Percentiles rank a stretch among this genome's conserved stretches.
These are phyloP conservation scores for Jackrogersella multiformis DNA, from an alignment of 495 filamentous ascomycete genomes.

Conservation along the genomic window DNA sequence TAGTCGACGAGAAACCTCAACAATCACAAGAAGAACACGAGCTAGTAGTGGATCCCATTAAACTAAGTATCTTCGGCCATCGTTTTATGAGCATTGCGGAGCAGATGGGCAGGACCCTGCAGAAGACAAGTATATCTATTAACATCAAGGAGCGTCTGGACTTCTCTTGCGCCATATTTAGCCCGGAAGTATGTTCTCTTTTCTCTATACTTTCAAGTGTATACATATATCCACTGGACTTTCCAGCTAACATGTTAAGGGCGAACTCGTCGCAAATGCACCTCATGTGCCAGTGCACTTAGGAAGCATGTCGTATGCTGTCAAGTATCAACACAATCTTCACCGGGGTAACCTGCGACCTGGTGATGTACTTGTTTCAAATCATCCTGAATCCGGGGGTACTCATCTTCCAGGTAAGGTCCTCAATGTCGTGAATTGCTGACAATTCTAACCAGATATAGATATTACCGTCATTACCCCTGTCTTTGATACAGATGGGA, in stretches of 20 bases:
- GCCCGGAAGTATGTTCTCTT: slow-evolving; percentile 59
- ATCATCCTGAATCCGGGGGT: slow-evolving; percentile 93
- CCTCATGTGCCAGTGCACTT: slow-evolving; percentile 95
- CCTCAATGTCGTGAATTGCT: neutral
- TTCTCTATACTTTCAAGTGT: too few species aligned
- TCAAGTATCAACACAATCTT: slow-evolving; percentile 89
- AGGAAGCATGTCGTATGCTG: slow-evolving; percentile 87
- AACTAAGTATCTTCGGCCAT: slow-evolving; percentile 94
- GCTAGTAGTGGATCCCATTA: slow-evolving; percentile 79
- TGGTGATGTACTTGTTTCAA: slow-evolving; percentile 94
- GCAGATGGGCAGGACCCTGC: slow-evolving; percentile 94
- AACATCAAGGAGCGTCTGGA: slow-evolving; percentile 98
- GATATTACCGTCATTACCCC: slow-evolving; percentile 94
- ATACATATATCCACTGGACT: too few species aligned
- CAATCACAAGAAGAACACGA: slow-evolving; percentile 43
- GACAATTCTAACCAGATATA: neutral
- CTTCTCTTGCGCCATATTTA: slow-evolving; percentile 95
- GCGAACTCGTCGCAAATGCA: slow-evolving; percentile 92
- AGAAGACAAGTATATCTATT: slow-evolving; percentile 96
- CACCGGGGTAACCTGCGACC: slow-evolving; percentile 87
- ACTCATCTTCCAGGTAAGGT: slow-evolving; percentile 68
- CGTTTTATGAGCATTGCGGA: slow-evolving; percentile 99
- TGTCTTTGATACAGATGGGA: slow-evolving; percentile 78
- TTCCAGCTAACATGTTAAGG: slow-evolving; percentile 44
- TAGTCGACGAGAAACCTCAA: slow-evolving; percentile 64